Conservation (phyloP, 2,329 filamentous ascomycete genomes). For the Exophiala viscosa region DNA sequence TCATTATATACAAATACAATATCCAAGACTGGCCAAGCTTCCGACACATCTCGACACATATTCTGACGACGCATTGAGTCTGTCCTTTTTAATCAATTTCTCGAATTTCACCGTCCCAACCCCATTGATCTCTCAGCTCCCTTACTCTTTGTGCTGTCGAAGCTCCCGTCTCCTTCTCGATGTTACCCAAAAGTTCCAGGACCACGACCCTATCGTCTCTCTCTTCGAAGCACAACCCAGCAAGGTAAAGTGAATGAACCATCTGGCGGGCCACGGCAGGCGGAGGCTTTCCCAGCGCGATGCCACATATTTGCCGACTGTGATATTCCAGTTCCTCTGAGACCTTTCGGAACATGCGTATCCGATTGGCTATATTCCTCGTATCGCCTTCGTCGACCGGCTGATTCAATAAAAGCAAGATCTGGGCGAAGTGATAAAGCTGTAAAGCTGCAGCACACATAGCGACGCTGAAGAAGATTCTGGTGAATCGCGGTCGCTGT, state of each 20-base stretch:
- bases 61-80: too few relatives aligned
- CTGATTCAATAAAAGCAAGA: conserved; percentile 59
- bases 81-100: conserved; percentile 7
- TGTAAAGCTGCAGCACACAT: conserved; percentile 66
- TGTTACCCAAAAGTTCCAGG: conserved; percentile 53
- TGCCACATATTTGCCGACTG: conserved; percentile 60
- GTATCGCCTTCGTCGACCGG: conserved; percentile 53
- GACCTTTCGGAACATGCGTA: conserved; percentile 56
- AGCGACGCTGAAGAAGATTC: conserved; percentile 59
- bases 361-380: conserved; percentile 51
- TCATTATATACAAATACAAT: too few relatives aligned
- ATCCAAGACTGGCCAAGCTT: not conserved
- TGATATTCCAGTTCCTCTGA: conserved; percentile 54
- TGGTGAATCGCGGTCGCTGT: conserved; percentile 41
- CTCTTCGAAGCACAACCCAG: conserved; percentile 58
- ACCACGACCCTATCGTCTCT: conserved; percentile 53
- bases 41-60: not conserved
- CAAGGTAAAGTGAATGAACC: conserved; percentile 59
- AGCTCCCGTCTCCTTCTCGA: conserved; percentile 63
- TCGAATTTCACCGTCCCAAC: conserved; percentile 16
- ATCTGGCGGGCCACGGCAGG: conserved; percentile 57
- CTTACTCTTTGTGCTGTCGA: conserved; percentile 58
- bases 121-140: conserved; percentile 22
- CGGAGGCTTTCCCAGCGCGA: conserved; percentile 55
- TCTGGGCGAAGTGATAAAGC: conserved; percentile 61